Percentiles rank a stretch among this genome's conserved stretches.
Conservation (phyloP, 73 alveolate species). For the Halteria grandinella region DNA sequence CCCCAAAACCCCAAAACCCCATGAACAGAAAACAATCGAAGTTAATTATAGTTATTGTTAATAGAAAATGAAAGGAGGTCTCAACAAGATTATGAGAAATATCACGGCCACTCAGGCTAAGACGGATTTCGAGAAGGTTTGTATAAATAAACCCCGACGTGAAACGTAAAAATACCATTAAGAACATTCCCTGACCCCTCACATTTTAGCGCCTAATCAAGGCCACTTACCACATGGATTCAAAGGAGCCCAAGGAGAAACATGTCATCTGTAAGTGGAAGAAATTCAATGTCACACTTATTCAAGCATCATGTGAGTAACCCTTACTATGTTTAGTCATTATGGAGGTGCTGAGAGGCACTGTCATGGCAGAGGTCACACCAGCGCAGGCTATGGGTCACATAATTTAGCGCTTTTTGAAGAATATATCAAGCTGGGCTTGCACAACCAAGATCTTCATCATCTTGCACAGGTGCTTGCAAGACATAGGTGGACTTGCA, state of each 20-base stretch:
- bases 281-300: too few species aligned
- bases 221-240: constrained; percentile 58
- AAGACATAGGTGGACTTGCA: constrained; percentile 52
- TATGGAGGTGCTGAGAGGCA: constrained; percentile 63
- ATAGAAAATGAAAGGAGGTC: constrained; percentile 65
- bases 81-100: constrained; percentile 59
- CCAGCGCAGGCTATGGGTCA: constrained; percentile 39
- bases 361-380: constrained; percentile 30
- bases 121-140: constrained; percentile 61
- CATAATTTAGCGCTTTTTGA: constrained; percentile 50
- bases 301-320: too few species aligned
- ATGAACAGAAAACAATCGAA: too few species aligned
- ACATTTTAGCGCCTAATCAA: constrained; percentile 57
- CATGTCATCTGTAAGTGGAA: constrained; percentile 63
- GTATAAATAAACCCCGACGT: too few species aligned
- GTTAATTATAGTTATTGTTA: too few species aligned
- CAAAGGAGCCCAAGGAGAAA: constrained; percentile 72
- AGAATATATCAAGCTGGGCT: constrained; percentile 68
- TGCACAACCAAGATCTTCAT: constrained; percentile 56
- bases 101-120: constrained; percentile 60
- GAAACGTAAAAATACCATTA: too few species aligned
- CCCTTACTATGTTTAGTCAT: too few species aligned
- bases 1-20: too few species aligned
- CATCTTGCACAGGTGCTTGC: constrained; percentile 64
- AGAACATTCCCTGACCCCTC: neutral